A percentile compares a stretch with the other conserved stretches of the same genome.
These are phyloP conservation scores for Alternaria panax DNA, from an alignment of 2,329 filamentous ascomycete species.

Conservation along the genomic window DNA sequence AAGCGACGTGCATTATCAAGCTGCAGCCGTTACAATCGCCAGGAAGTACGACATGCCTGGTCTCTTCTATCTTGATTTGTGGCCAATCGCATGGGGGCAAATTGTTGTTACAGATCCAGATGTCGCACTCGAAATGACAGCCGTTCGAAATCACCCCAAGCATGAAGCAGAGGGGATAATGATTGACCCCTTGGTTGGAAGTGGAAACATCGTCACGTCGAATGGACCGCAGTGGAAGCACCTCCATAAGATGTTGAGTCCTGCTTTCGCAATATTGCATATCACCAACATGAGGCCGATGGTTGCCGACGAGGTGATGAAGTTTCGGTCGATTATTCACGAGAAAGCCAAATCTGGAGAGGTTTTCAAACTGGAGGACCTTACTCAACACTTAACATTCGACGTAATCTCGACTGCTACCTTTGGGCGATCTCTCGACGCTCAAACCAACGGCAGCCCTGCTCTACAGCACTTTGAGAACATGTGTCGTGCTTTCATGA, in stretches of 20 bases:
- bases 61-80: slow-evolving; percentile 56
- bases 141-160: slow-evolving; percentile 44
- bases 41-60: slow-evolving; percentile 46
- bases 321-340: slow-evolving; percentile 37
- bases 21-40: slow-evolving; percentile 43
- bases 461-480: slow-evolving; percentile 30
- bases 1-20: slow-evolving; percentile 47
- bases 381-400: slow-evolving; percentile 31
- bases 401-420: slow-evolving; percentile 37
- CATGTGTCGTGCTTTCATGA: slow-evolving; percentile 21
- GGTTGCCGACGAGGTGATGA: slow-evolving; percentile 34
- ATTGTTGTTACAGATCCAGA: slow-evolving; percentile 50
- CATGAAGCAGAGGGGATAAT: slow-evolving; percentile 27
- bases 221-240: slow-evolving; percentile 47
- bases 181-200: slow-evolving; percentile 39
- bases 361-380: slow-evolving; percentile 36
- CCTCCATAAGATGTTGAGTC: slow-evolving; percentile 46
- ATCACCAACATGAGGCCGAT: slow-evolving; percentile 40
- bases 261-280: slow-evolving; percentile 44
- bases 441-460: slow-evolving; percentile 32
- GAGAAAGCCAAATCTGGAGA: slow-evolving; percentile 29
- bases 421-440: slow-evolving; percentile 34
- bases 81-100: slow-evolving; percentile 48
- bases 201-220: slow-evolving; percentile 38
- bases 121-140: slow-evolving; percentile 50